Conservation (phyloP, 139 green algal species). For the Chlamydomonas urium region DNA sequence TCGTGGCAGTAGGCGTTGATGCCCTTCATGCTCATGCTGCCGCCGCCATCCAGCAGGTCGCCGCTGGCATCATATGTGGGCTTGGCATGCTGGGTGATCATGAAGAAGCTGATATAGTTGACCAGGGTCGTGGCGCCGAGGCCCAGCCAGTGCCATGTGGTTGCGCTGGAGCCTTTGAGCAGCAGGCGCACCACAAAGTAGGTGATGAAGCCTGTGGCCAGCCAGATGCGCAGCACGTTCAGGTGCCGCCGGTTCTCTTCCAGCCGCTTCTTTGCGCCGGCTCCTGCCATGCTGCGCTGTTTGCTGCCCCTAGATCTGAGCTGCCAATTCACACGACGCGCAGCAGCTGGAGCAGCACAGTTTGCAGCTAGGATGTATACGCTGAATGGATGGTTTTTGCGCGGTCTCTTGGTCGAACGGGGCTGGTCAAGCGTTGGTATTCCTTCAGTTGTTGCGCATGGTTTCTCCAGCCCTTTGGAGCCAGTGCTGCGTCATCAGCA, state of each 20-base stretch:
- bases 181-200: constrained; percentile 35
- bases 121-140: constrained; percentile 29
- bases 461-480: no score
- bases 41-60: constrained; percentile 63
- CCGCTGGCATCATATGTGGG: constrained; percentile 48
- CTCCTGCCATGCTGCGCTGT: constrained; percentile 74
- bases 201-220: constrained; percentile 27
- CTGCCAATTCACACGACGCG: no score
- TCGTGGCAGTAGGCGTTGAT: constrained; percentile 70
- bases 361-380: no score
- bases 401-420: no score
- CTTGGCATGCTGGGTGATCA: constrained; percentile 43
- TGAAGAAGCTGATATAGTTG: constrained; percentile 38
- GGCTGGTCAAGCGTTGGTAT: no score
- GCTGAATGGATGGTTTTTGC: no score
- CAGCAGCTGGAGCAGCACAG: no score
- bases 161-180: constrained; percentile 15
- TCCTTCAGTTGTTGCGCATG: no score
- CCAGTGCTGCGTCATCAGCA: no score
- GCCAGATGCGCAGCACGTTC: constrained; percentile 20
- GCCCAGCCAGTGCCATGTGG: constrained; percentile 21
- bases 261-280: constrained; percentile 61
- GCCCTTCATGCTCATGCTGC: constrained; percentile 60
- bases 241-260: constrained; percentile 54
- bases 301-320: no score